phyloP scores from a whole-genome alignment of 148 eudicot genomes.

The Chenopodium quinoa region DNA sequence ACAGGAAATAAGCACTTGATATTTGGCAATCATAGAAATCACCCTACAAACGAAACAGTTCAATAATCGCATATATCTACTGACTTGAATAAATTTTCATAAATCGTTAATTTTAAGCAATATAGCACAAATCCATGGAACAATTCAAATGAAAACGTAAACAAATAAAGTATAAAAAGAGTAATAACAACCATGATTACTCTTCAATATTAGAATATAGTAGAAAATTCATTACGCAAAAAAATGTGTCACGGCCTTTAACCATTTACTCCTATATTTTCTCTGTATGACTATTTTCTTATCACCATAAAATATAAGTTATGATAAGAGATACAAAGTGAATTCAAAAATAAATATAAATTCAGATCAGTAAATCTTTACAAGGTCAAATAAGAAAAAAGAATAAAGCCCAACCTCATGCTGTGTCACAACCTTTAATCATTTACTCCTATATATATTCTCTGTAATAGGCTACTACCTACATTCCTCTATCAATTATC shows the following conservation, averaged over 20 bases:
- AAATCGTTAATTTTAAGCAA: not conserved
- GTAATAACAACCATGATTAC: not conserved
- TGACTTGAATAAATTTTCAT: too few species aligned
- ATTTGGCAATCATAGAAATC: not conserved
- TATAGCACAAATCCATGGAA: not conserved
- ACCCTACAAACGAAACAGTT: not conserved
- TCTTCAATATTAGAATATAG: too few species aligned
- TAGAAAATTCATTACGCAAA: not conserved
- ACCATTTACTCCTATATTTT: not conserved
- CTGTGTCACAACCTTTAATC: not conserved
- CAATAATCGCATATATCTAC: not conserved
- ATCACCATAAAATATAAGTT: not conserved
- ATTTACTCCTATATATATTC: not conserved
- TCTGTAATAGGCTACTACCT: not conserved
- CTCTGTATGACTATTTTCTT: not conserved
- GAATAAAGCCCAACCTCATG: too few species aligned
- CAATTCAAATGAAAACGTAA: not conserved
- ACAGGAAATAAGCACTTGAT: not conserved
- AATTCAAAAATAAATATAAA: too few species aligned
- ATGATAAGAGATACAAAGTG: not conserved
- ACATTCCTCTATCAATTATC: not conserved
- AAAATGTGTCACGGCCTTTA: not conserved
- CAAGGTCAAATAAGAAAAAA: too few species aligned
- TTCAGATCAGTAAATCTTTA: too few species aligned
- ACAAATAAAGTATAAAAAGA: not conserved